Evolutionary conservation across 495 filamentous ascomycete species (phyloP).

Genomic region (Hypoxylon crocopeplum): DNA sequence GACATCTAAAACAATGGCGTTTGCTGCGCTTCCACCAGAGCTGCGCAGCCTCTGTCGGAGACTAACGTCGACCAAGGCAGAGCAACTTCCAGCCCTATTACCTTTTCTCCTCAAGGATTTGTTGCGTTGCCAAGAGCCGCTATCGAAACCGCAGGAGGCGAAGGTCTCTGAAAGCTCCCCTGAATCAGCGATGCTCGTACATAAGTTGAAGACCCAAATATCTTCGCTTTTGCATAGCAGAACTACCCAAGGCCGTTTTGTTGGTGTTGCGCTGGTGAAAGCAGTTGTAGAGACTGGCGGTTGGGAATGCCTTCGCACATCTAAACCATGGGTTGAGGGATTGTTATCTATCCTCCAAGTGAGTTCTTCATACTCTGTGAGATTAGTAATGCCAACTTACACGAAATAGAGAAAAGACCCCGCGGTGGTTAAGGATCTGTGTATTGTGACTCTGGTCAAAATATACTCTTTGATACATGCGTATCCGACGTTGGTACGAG

Average conservation of each 20-base stretch:
- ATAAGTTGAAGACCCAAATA: conserved; percentile 80
- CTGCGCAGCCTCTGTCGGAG: conserved; percentile 72
- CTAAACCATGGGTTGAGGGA: conserved; percentile 73
- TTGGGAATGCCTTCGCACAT: conserved; percentile 74
- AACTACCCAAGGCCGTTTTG: conserved; percentile 73
- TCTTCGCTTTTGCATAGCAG: conserved; percentile 76
- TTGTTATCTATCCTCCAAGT: conserved; percentile 75
- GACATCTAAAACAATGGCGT: conserved; percentile 26
- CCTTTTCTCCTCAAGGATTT: conserved; percentile 67
- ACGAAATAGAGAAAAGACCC: conserved; percentile 73
- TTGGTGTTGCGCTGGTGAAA: conserved; percentile 78
- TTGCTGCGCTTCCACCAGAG: conserved; percentile 48
- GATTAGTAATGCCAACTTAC: conserved; percentile 27
- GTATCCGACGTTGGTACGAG: conserved; percentile 81
- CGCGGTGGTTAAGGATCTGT: conserved; percentile 72
- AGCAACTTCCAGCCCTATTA: conserved; percentile 68
- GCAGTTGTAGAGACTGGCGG: conserved; percentile 80
- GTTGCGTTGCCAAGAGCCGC: conserved; percentile 62
- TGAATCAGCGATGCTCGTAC: conserved; percentile 68
- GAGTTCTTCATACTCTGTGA: conserved; percentile 31
- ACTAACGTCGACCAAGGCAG: conserved; percentile 66
- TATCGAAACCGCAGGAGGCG: conserved; percentile 58
- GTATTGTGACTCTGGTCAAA: conserved; percentile 75
- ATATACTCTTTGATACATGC: conserved; percentile 83
- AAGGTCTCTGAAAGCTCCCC: conserved; percentile 62